These are phyloP conservation scores for Pisolithus microcarpus DNA, from an alignment of 768 basidiomycete genomes.

Conservation along the genomic window DNA sequence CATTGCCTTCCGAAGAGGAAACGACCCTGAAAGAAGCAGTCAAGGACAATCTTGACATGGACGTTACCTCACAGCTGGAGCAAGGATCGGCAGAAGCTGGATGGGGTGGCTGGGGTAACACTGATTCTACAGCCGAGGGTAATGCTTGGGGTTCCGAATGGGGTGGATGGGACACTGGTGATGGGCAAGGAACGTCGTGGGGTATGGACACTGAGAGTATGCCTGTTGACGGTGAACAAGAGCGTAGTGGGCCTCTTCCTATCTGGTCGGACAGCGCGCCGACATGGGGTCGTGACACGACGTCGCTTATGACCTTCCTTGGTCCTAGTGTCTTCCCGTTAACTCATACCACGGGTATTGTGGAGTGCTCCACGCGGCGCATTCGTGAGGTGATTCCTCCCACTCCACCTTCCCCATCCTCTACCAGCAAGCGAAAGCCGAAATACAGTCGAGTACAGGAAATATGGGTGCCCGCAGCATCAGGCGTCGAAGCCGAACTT, in stretches of 20 bases:
- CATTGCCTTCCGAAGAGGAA: constrained; percentile 20
- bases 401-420: constrained; percentile 11
- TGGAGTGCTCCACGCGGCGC: constrained; percentile 58
- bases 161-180: constrained; percentile 6
- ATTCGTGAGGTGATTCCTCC: constrained; percentile 43
- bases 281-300: constrained; percentile 18
- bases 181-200: constrained; percentile 7
- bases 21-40: constrained; percentile 20
- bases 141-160: constrained; percentile 2
- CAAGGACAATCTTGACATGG: constrained; percentile 21
- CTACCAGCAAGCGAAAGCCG: neutral
- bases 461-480: constrained; percentile 16
- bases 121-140: neutral
- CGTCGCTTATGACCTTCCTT: constrained; percentile 35
- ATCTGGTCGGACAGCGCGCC: constrained; percentile 13
- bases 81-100: neutral
- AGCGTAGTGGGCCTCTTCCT: neutral
- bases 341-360: constrained; percentile 58
- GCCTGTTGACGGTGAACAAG: constrained; percentile 1
- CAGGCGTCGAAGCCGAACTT: constrained; percentile 41
- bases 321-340: constrained; percentile 52
- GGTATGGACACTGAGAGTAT: constrained; percentile 2
- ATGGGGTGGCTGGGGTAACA: constrained; percentile 11
- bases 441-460: constrained; percentile 2
- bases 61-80: constrained; percentile 6